A percentile compares a stretch with the other conserved stretches of the same genome.
Conservation (phyloP, 768 basidiomycete species). For the Termitomyces sp. region DNA sequence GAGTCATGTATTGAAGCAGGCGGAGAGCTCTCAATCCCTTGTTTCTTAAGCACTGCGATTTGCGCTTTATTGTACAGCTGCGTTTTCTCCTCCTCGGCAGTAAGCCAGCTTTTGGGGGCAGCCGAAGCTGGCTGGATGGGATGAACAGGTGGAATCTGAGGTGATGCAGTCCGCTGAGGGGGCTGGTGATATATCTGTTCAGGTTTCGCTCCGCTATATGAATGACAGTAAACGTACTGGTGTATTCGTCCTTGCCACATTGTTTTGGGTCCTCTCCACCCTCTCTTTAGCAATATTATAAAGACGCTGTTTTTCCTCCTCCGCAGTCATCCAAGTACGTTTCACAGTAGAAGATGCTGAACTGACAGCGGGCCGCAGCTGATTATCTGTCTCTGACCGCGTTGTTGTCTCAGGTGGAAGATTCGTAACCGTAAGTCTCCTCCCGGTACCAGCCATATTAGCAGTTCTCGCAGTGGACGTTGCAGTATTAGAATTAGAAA, state of each 20-base stretch:
- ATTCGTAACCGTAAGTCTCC: conserved; percentile 40
- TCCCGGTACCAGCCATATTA: conserved; percentile 12
- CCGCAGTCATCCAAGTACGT: conserved; percentile 47
- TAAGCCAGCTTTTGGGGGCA: conserved; percentile 41
- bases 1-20: conserved; percentile 22
- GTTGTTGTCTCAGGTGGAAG: conserved; percentile 25
- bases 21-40: conserved; percentile 33
- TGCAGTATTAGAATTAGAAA: conserved; percentile 1
- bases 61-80: conserved; percentile 68
- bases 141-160: conserved; percentile 14
- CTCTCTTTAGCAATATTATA: conserved; percentile 61
- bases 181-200: conserved; percentile 15
- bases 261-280: conserved; percentile 49
- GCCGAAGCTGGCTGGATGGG: conserved; percentile 15
- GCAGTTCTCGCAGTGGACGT: conserved; percentile 17
- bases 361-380: background rate
- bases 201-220: background rate
- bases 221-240: conserved; percentile 22
- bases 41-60: conserved; percentile 53
- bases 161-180: conserved; percentile 14
- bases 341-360: conserved; percentile 6
- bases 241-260: conserved; percentile 19
- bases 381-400: conserved; percentile 6
- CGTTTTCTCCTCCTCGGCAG: conserved; percentile 76
- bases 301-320: conserved; percentile 63